Conservation (phyloP, 371 early-diverging fungal genomes). For the Cokeromyces recurvatus region DNA sequence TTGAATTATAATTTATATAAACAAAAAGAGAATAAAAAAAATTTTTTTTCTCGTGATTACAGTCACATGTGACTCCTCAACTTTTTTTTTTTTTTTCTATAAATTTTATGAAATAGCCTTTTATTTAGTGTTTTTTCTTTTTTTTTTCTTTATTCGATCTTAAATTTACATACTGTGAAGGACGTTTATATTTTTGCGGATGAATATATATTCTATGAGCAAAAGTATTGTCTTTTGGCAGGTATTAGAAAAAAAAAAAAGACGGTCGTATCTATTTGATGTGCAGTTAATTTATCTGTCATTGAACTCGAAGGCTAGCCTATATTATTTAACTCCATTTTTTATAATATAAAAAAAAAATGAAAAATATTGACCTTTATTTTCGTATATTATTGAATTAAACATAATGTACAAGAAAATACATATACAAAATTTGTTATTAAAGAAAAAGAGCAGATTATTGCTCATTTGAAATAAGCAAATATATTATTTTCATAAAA, state of each 20-base stretch:
- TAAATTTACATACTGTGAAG: slow-evolving; percentile 9
- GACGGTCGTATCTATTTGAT: slow-evolving; percentile 34
- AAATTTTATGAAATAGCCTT: too few species aligned
- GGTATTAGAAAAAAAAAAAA: slow-evolving; percentile 7
- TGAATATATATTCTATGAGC: neutral
- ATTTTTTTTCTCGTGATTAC: neutral
- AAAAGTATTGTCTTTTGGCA: slow-evolving; percentile 9
- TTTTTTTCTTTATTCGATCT: slow-evolving; percentile 27
- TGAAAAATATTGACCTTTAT: slow-evolving; percentile 1
- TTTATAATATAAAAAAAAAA: slow-evolving; percentile 7
- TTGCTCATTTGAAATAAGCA: too few species aligned
- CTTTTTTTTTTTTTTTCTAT: too few species aligned
- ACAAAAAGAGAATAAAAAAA: slow-evolving; percentile 2
- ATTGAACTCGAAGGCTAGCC: slow-evolving; percentile 28
- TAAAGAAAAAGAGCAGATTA: too few species aligned
- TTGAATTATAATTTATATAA: slow-evolving; percentile 1
- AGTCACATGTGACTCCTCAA: slow-evolving; percentile 1
- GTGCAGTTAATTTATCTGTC: slow-evolving; percentile 28
- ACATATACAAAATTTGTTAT: too few species aligned
- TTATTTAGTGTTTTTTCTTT: too few species aligned
- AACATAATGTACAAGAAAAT: too few species aligned
- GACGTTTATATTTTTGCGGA: slow-evolving; percentile 6
- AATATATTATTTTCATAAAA: too few species aligned
- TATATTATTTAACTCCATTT: slow-evolving; percentile 3
- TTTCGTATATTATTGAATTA: neutral